phyloP scores from a whole-genome alignment of 495 filamentous ascomycete species.

The Hypoxylon rickii region DNA sequence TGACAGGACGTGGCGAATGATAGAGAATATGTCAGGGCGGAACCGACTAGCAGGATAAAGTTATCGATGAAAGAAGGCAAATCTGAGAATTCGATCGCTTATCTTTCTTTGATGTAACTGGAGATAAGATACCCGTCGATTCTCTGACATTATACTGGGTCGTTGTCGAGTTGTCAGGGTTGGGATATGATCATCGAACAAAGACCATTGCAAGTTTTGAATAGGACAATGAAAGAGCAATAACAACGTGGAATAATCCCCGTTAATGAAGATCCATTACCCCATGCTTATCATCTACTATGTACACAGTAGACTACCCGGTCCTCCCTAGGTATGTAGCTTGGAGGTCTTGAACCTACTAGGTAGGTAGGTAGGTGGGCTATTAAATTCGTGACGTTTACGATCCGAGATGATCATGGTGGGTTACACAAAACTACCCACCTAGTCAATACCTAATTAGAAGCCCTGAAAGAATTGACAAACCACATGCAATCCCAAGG shows the following conservation, averaged over 20 bases:
- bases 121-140: not conserved
- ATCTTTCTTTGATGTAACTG: not conserved
- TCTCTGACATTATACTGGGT: not conserved
- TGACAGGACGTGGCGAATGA: slow-evolving; percentile 17
- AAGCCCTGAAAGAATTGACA: too few species aligned
- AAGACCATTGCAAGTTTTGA: slow-evolving; percentile 3
- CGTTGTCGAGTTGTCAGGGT: not conserved
- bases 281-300: not conserved
- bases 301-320: not conserved
- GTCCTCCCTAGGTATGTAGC: too few species aligned
- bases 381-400: slow-evolving; percentile 6
- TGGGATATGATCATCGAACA: too few species aligned
- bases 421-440: not conserved
- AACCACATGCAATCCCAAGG: too few species aligned
- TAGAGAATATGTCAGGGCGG: slow-evolving; percentile 6
- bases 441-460: not conserved
- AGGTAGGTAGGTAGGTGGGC: slow-evolving; percentile 1
- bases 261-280: not conserved
- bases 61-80: slow-evolving; percentile 1
- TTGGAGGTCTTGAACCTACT: too few species aligned
- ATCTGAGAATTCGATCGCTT: slow-evolving; percentile 1
- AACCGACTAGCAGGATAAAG: not conserved
- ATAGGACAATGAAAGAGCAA: not conserved
- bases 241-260: not conserved
- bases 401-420: not conserved